A percentile compares a stretch with the other conserved stretches of the same genome.
These are phyloP conservation scores for Rhodosporidiobolus odoratus DNA, from an alignment of 768 basidiomycete species.

Conservation along the genomic window DNA sequence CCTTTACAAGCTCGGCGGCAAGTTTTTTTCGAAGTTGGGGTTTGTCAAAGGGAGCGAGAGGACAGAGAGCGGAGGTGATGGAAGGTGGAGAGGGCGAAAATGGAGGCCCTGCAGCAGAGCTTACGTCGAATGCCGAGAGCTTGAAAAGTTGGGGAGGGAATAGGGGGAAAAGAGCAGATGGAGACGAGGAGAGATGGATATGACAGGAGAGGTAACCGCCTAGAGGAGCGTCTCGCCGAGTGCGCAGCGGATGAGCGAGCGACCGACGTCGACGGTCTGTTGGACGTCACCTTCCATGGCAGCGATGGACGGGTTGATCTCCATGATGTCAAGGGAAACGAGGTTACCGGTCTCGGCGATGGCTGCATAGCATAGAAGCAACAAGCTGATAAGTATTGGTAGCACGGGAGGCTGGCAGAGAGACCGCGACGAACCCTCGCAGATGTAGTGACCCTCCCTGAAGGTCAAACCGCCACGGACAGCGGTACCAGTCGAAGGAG, in stretches of 20 bases:
- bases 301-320: conserved; percentile 91
- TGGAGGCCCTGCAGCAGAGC: neutral
- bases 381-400: neutral
- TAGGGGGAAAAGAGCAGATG: neutral
- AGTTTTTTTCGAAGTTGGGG: neutral
- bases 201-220: neutral
- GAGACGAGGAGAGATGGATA: too few relatives aligned
- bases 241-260: conserved; percentile 74
- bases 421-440: conserved; percentile 56
- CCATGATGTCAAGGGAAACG: conserved; percentile 91
- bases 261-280: conserved; percentile 85
- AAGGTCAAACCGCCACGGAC: conserved; percentile 89
- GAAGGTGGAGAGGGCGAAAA: neutral
- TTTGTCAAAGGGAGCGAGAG: neutral
- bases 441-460: conserved; percentile 97
- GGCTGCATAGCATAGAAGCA: conserved; percentile 55
- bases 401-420: conserved; percentile 51
- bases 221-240: conserved; percentile 49
- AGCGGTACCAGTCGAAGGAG: conserved; percentile 91
- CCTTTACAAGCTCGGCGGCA: neutral
- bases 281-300: conserved; percentile 61
- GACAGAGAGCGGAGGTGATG: neutral
- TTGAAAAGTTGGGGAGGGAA: too few relatives aligned
- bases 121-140: neutral
- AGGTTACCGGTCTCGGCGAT: conserved; percentile 87